Percentiles rank a stretch among this genome's conserved stretches.
Conservation (phyloP, 805 yeast genomes). For the Isabelozyma pseudorhagii region DNA sequence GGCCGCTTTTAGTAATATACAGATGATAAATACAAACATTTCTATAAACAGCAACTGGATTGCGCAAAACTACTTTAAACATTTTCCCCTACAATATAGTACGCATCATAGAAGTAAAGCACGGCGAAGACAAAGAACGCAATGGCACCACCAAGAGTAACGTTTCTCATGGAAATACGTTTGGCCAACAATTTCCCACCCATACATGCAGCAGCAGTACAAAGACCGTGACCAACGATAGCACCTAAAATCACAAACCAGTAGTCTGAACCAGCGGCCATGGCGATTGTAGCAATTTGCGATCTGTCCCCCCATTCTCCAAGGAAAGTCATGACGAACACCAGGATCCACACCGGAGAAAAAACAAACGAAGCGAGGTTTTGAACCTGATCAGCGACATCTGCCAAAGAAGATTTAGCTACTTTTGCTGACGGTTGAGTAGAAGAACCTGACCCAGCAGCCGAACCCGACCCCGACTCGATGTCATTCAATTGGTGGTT, state of each 20-base stretch:
- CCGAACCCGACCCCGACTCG: slow-evolving; percentile 51
- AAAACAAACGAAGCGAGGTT: slow-evolving; percentile 61
- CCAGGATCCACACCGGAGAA: slow-evolving; percentile 91
- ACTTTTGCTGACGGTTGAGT: slow-evolving; percentile 4
- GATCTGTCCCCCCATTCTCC: slow-evolving; percentile 99
- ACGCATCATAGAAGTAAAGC: slow-evolving; percentile 73
- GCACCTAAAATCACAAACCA: slow-evolving; percentile 89
- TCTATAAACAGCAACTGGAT: neutral
- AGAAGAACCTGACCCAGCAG: slow-evolving; percentile 4
- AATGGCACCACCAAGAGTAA: slow-evolving; percentile 85
- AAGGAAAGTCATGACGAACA: slow-evolving; percentile 89
- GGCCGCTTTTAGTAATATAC: neutral
- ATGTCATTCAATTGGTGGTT: slow-evolving; percentile 48
- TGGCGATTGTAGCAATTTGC: slow-evolving; percentile 95
- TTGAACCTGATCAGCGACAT: slow-evolving; percentile 38
- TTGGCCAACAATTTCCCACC: slow-evolving; percentile 92
- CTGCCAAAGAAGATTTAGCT: slow-evolving; percentile 21
- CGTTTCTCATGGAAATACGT: slow-evolving; percentile 84
- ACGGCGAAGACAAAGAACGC: slow-evolving; percentile 84
- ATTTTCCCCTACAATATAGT: slow-evolving; percentile 11
- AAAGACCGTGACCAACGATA: slow-evolving; percentile 80
- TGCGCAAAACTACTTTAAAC: neutral
- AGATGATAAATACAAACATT: neutral
- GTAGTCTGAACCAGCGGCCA: slow-evolving; percentile 96
- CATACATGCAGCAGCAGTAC: slow-evolving; percentile 86